A percentile compares a stretch with the other conserved stretches of the same genome.
Conservation (phyloP, 208 protist genomes). For the Vickermania ingenoplastis region DNA sequence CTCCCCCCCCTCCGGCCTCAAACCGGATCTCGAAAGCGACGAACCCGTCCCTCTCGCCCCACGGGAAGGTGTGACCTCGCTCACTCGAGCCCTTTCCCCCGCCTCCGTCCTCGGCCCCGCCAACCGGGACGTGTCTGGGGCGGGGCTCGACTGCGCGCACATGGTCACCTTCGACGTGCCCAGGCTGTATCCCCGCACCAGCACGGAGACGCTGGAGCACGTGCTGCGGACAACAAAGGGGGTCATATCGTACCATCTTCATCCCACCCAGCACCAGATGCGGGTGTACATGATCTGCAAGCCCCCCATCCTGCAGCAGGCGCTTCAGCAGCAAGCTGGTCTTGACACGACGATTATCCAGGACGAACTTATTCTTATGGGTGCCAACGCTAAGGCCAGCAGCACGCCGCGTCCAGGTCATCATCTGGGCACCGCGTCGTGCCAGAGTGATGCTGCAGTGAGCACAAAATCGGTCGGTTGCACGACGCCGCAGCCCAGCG, state of each 20-base stretch:
- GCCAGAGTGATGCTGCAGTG: no score
- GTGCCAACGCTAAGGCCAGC: background rate
- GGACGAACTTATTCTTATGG: slow-evolving; percentile 17
- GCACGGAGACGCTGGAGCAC: slow-evolving; percentile 55
- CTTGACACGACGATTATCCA: slow-evolving; percentile 46
- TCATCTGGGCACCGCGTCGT: slow-evolving; percentile 10
- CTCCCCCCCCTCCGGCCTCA: background rate
- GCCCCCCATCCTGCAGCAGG: slow-evolving; percentile 25
- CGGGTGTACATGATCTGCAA: slow-evolving; percentile 49
- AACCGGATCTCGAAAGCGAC: background rate
- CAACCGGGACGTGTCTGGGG: slow-evolving; percentile 2
- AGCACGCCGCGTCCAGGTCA: slow-evolving; percentile 9
- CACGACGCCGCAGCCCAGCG: slow-evolving; percentile 3
- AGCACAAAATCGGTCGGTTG: no score
- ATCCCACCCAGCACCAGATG: slow-evolving; percentile 38
- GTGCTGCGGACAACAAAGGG: slow-evolving; percentile 73
- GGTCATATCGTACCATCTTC: slow-evolving; percentile 77
- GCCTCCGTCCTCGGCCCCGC: background rate
- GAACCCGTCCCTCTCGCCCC: slow-evolving; percentile 3
- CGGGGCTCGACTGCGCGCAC: slow-evolving; percentile 31
- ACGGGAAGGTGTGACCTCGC: background rate
- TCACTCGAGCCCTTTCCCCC: background rate
- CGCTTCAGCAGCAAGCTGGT: slow-evolving; percentile 29
- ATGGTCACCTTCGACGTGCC: slow-evolving; percentile 70
- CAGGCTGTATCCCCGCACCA: slow-evolving; percentile 40